phyloP scores from a whole-genome alignment of 192 early-diverging fungal genomes.

The Backusella macrospora region DNA sequence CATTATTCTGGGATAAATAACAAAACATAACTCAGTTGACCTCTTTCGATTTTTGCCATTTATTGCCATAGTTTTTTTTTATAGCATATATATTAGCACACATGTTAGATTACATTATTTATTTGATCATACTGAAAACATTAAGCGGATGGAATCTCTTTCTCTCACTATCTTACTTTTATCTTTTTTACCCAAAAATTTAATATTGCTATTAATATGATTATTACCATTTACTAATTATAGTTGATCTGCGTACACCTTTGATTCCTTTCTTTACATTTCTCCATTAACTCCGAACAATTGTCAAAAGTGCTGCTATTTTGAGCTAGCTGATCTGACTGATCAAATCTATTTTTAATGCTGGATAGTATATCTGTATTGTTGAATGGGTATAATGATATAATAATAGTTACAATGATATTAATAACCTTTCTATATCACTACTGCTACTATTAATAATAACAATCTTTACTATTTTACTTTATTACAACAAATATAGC shows the following conservation, averaged over 20 bases:
- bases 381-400: neutral
- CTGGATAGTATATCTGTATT: neutral
- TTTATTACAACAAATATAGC: no score
- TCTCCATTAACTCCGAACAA: neutral
- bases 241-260: neutral
- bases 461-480: no score
- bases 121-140: neutral
- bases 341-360: neutral
- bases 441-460: no score
- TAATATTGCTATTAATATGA: neutral
- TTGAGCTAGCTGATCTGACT: neutral
- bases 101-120: no score
- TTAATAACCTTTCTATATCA: no score
- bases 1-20: no score
- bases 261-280: neutral
- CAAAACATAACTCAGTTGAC: neutral
- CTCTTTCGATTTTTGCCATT: neutral
- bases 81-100: no score
- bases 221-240: slow-evolving; percentile 3
- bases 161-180: neutral
- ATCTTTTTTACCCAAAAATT: neutral
- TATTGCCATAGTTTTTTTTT: neutral
- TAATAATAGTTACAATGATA: no score
- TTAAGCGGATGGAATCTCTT: neutral
- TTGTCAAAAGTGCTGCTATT: neutral